Base-by-base conservation (phyloP, 441 rosid species). In the Erodium trifolium region DNA sequence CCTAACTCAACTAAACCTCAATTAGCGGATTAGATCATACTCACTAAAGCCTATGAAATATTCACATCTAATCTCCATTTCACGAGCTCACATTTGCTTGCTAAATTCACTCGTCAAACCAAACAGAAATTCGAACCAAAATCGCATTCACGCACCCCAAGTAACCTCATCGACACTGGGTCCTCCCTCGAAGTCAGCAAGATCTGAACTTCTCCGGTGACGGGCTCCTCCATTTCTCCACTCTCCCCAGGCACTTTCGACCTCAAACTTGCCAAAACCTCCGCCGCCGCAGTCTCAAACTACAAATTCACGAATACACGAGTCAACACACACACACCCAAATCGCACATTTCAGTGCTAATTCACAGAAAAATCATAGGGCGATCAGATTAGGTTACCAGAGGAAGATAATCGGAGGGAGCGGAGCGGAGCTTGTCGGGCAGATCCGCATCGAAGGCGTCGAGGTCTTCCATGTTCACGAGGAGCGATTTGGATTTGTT, bases 241-340 rank as follows among this genome's bases (percentile, higher is more conserved):
- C 85, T 76, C 75, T 91, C 93, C 12, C 80, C 89, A 3, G 84
- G 81, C 73, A 85, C 91, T 73, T 83, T 91, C 84, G 88, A 84
- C 83, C 83, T 85, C 80, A 93, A 75, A 76, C 96, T 80, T 60
- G 81, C 89, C 65, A 89, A 73, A 66, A 91, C 98, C 82, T 91
- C 98, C 12, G 81, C 87, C 0, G 98, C 98, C 2, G 98, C 98
- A 5, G 86, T 87, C 89, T 89, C 96, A 57, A 93, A 88, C 97
- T 89, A 70, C 69, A 73, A 70, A 29, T 29, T 4, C 60, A 12
- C 55, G 13, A 3, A 31, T 8, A 39, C 1, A 23, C 27, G 2
- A 14, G 5, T 16, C 14, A 55, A 71, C 3, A 51, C 17, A n/a
- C 17, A n/a, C 59, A 51, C 17, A n/a, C 59, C 37, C 16, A n/a